phyloP scores from a whole-genome alignment of 2,329 filamentous ascomycete species.

The Aschersonia sp. region DNA sequence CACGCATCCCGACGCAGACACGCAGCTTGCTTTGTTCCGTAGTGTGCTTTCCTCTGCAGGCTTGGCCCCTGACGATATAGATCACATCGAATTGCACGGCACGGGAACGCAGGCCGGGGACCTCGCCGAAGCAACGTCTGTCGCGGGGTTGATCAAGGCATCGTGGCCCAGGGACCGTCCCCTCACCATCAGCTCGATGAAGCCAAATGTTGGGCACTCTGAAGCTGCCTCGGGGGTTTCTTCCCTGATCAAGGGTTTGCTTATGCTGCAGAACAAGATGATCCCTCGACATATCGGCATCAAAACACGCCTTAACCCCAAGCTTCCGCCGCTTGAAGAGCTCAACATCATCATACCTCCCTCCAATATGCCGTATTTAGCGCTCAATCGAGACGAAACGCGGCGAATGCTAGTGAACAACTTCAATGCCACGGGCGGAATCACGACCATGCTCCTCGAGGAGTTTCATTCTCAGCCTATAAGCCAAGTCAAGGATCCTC shows the following conservation, averaged over 20 bases:
- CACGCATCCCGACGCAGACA: slow-evolving; percentile 64
- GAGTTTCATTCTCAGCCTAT: neutral
- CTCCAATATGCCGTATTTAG: slow-evolving; percentile 18
- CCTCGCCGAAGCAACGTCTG: slow-evolving; percentile 65
- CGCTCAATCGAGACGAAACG: slow-evolving; percentile 8
- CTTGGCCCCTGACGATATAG: slow-evolving; percentile 60
- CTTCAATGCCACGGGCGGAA: slow-evolving; percentile 20
- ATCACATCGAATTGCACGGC: slow-evolving; percentile 80
- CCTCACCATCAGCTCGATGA: slow-evolving; percentile 25
- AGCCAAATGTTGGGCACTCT: slow-evolving; percentile 48
- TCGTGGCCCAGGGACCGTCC: neutral
- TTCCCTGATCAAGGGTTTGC: slow-evolving; percentile 14
- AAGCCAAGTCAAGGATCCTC: neutral
- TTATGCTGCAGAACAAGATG: slow-evolving; percentile 13
- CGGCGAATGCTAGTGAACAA: slow-evolving; percentile 17
- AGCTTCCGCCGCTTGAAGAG: slow-evolving; percentile 8
- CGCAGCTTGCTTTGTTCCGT: slow-evolving; percentile 57
- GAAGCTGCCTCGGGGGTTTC: slow-evolving; percentile 23
- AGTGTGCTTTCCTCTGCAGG: slow-evolving; percentile 57
- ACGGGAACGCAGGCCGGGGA: slow-evolving; percentile 80
- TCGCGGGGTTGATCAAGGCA: slow-evolving; percentile 49
- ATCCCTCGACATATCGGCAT: slow-evolving; percentile 13
- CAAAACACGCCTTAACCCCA: slow-evolving; percentile 11
- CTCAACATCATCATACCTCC: slow-evolving; percentile 6
- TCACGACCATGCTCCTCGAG: slow-evolving; percentile 9